A percentile compares a stretch with the other conserved stretches of the same genome.
These are phyloP conservation scores for Pythium rhizo-oryzae DNA, from an alignment of 352 stramenopile genomes.

Conservation along the genomic window DNA sequence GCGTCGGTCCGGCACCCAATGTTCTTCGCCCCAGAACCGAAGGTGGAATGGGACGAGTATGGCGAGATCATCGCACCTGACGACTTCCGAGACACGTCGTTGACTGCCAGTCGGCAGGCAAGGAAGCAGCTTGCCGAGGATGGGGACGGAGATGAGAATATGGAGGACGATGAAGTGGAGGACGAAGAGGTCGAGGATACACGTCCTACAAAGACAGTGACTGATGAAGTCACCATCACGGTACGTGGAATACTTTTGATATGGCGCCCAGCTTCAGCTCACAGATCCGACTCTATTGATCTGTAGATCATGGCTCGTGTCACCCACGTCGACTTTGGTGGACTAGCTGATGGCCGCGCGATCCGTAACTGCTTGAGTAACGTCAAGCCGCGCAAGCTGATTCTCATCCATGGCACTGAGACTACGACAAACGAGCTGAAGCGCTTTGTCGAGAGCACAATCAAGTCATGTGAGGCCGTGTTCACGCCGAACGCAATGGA, in stretches of 20 bases:
- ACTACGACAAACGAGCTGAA: conserved; percentile 82
- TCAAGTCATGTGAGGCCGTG: conserved; percentile 84
- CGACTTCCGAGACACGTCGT: conserved; percentile 79
- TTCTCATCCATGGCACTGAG: conserved; percentile 84
- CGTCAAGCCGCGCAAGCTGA: conserved; percentile 89
- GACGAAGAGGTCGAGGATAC: conserved; percentile 48
- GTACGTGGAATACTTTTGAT: conserved; percentile 29
- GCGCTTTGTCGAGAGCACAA: conserved; percentile 80
- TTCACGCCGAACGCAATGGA: conserved; percentile 89
- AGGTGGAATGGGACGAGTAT: conserved; percentile 91
- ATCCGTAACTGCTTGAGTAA: conserved; percentile 90
- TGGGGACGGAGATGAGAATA: conserved; percentile 63
- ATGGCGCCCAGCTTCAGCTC: not conserved
- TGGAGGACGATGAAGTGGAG: conserved; percentile 66
- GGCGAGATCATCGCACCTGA: conserved; percentile 88
- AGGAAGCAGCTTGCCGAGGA: conserved; percentile 66
- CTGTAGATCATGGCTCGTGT: conserved; percentile 72
- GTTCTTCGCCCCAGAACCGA: conserved; percentile 86
- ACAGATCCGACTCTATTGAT: not conserved
- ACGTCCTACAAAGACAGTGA: conserved; percentile 83
- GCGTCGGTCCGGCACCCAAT: conserved; percentile 85
- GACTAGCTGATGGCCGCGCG: conserved; percentile 77
- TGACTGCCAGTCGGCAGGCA: conserved; percentile 62
- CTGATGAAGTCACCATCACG: conserved; percentile 61
- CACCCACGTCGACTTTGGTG: conserved; percentile 85